phyloP scores from a whole-genome alignment of 2,329 filamentous ascomycete species.

The Dryadomyces quercivorus region DNA sequence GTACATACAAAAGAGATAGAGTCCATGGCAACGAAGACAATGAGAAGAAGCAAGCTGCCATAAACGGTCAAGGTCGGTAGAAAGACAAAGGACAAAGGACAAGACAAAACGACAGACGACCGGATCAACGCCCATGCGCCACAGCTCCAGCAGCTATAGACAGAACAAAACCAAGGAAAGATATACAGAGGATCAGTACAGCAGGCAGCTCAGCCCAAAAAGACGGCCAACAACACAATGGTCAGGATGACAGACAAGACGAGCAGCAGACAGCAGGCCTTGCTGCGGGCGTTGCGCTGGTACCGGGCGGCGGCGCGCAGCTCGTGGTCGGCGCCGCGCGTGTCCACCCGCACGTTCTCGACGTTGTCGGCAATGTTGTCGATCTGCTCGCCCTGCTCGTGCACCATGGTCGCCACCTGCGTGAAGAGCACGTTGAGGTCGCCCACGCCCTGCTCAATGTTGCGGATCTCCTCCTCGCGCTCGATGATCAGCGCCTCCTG shows the following conservation, averaged over 20 bases:
- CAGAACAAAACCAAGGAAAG: not conserved
- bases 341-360: slow-evolving; percentile 68
- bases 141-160: not conserved
- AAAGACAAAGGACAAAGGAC: not conserved
- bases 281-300: slow-evolving; percentile 90
- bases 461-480: slow-evolving; percentile 91
- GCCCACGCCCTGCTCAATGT: slow-evolving; percentile 91
- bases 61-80: not conserved
- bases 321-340: slow-evolving; percentile 74
- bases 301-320: slow-evolving; percentile 76
- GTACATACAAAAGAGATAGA: slow-evolving; percentile 4
- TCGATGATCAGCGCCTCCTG: slow-evolving; percentile 93
- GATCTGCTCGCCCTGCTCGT: slow-evolving; percentile 81
- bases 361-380: slow-evolving; percentile 85
- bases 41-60: not conserved
- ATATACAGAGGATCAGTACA: not conserved
- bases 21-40: not conserved
- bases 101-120: not conserved
- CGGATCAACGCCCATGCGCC: not conserved
- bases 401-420: slow-evolving; percentile 95
- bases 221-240: slow-evolving; percentile 78
- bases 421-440: slow-evolving; percentile 95
- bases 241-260: slow-evolving; percentile 82
- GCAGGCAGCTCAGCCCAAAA: slow-evolving; percentile 47
- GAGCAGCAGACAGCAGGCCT: slow-evolving; percentile 82